These are phyloP conservation scores for Microthlaspi erraticum DNA, from an alignment of 345 rosid genomes.

Conservation along the genomic window DNA sequence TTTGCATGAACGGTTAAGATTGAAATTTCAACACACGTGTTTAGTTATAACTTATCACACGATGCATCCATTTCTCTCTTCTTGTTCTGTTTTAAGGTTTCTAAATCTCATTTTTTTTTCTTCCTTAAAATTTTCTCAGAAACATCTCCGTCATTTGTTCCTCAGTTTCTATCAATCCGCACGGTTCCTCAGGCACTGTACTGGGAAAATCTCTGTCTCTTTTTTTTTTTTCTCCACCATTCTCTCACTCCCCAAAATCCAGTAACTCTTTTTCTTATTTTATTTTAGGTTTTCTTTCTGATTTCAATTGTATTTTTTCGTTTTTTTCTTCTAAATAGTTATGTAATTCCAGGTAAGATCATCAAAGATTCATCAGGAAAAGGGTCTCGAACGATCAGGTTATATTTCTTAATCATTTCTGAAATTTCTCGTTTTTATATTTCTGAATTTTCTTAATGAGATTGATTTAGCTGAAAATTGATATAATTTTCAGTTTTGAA, in stretches of 20 bases:
- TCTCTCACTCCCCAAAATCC: constrained; percentile 37
- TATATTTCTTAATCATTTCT: constrained; percentile 5
- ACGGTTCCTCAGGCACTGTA: constrained; percentile 43
- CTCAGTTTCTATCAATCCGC: constrained; percentile 30
- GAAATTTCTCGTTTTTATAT: background rate
- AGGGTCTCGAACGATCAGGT: constrained; percentile 2
- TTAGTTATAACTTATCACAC: constrained; percentile 13
- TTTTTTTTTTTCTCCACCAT: constrained; percentile 15
- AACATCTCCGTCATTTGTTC: constrained; percentile 44
- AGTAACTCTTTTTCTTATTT: background rate
- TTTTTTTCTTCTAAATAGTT: background rate
- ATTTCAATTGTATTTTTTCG: background rate
- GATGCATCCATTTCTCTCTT: constrained; percentile 6
- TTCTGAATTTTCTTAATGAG: background rate
- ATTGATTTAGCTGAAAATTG: background rate
- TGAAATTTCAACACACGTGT: constrained; percentile 15
- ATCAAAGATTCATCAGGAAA: constrained; percentile 5
- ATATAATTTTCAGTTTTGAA: background rate
- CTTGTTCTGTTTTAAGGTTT: constrained; percentile 33
- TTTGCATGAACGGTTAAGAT: constrained; percentile 33
- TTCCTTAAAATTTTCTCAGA: constrained; percentile 19
- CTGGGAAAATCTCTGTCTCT: constrained; percentile 34
- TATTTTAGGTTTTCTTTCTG: background rate
- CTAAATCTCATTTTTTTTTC: constrained; percentile 1
- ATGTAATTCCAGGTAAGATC: constrained; percentile 25